phyloP scores from a whole-genome alignment of 169 alveolate genomes.

The Eimeria maxima region DNA sequence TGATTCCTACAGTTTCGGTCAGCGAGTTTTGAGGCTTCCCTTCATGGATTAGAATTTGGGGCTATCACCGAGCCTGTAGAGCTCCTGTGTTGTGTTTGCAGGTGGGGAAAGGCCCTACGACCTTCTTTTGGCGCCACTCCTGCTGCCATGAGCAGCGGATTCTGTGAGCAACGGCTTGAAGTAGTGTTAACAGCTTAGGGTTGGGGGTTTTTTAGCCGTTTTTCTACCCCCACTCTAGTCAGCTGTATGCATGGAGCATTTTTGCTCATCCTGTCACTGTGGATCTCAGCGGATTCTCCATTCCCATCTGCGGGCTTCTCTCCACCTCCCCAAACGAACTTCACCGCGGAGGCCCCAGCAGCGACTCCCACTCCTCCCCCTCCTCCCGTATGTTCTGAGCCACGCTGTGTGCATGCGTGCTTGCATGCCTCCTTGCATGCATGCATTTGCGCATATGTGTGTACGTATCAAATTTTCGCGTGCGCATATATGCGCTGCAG shows the following conservation, averaged over 20 bases:
- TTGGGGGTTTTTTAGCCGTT: neutral
- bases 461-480: neutral
- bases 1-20: neutral
- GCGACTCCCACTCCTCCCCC: conserved; percentile 77
- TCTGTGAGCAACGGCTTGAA: conserved; percentile 19
- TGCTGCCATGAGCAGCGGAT: conserved; percentile 24
- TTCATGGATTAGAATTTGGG: neutral
- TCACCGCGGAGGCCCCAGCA: conserved; percentile 64
- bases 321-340: conserved; percentile 37
- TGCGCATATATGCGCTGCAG: neutral
- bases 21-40: neutral
- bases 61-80: neutral
- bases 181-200: neutral
- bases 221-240: neutral
- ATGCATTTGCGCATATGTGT: neutral
- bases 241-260: neutral
- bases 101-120: conserved; percentile 79
- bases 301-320: conserved; percentile 56
- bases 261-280: neutral
- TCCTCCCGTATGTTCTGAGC: conserved; percentile 49
- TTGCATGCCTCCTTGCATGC: neutral
- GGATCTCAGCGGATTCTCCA: conserved; percentile 69
- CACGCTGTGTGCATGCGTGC: neutral
- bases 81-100: neutral
- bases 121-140: conserved; percentile 70